phyloP scores from a whole-genome alignment of 2,329 filamentous ascomycete species.

The Ploettnerulaceae sp. region DNA sequence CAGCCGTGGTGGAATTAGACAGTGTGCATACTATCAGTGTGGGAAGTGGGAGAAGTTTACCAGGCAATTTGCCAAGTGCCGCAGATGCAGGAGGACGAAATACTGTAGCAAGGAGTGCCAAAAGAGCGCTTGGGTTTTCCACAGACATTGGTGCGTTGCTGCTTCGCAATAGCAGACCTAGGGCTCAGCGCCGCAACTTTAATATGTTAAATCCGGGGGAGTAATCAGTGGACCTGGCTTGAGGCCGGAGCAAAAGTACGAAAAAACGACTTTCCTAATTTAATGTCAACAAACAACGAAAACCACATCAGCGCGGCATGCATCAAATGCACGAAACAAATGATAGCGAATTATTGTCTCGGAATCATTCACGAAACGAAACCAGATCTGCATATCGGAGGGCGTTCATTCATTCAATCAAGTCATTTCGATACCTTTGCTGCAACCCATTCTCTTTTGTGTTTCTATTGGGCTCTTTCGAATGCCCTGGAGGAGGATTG shows the following conservation, averaged over 20 bases:
- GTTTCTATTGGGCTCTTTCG: background rate
- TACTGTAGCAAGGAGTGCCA: constrained; percentile 99
- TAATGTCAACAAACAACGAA: constrained; percentile 23
- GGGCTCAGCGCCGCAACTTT: background rate
- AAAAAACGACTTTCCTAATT: constrained; percentile 27
- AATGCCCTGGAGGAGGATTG: background rate
- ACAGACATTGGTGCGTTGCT: constrained; percentile 94
- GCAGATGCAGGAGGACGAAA: constrained; percentile 91
- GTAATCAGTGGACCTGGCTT: constrained; percentile 15
- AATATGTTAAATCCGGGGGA: constrained; percentile 1
- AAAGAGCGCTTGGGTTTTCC: constrained; percentile 97
- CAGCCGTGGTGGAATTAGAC: constrained; percentile 84
- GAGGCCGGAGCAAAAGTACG: constrained; percentile 11
- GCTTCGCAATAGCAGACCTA: constrained; percentile 39
- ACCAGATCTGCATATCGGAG: constrained; percentile 24
- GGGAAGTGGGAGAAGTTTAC: constrained; percentile 98
- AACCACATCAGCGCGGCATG: constrained; percentile 18
- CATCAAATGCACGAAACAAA: constrained; percentile 18
- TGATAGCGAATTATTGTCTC: constrained; percentile 17
- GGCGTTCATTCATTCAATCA: constrained; percentile 19
- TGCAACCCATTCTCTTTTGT: constrained; percentile 16
- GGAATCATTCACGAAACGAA: constrained; percentile 16
- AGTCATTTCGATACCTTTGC: constrained; percentile 22
- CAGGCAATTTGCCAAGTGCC: constrained; percentile 95
- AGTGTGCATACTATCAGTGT: constrained; percentile 97